Conservation (phyloP, 768 basidiomycete species). For the Pleurotus tuoliensis region DNA sequence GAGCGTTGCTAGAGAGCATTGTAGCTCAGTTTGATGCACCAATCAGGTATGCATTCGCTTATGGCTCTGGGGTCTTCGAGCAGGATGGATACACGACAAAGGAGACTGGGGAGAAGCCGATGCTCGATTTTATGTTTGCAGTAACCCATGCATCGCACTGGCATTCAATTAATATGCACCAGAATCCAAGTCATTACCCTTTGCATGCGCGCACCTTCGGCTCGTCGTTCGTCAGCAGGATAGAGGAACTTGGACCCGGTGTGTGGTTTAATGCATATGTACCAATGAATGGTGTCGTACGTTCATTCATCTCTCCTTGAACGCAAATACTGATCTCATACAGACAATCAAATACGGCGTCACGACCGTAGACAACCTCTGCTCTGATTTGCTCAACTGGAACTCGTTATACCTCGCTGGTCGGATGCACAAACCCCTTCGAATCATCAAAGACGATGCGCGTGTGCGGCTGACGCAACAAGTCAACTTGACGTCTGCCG, state of each 20-base stretch:
- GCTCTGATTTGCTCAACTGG: conserved; percentile 91
- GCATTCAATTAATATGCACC: conserved; percentile 93
- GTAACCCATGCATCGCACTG: conserved; percentile 92
- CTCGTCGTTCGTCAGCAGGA: conserved; percentile 70
- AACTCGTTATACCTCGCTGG: conserved; percentile 90
- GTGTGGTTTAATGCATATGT: conserved; percentile 97
- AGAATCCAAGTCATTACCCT: conserved; percentile 89
- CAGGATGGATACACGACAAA: conserved; percentile 71
- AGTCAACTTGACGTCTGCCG: conserved; percentile 88
- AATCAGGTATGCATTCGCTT: conserved; percentile 95
- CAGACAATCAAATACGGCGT: conserved; percentile 97
- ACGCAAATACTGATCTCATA: background rate
- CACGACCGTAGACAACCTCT: conserved; percentile 86
- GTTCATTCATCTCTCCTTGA: conserved; percentile 25
- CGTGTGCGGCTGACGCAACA: conserved; percentile 90
- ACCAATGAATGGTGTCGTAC: conserved; percentile 76
- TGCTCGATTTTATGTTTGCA: conserved; percentile 97
- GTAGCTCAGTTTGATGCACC: conserved; percentile 83
- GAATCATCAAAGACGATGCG: conserved; percentile 90
- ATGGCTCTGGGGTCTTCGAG: conserved; percentile 93
- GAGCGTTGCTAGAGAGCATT: conserved; percentile 76
- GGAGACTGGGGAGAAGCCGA: conserved; percentile 45
- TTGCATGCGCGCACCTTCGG: conserved; percentile 83
- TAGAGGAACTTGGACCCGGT: conserved; percentile 77
- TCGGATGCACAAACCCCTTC: conserved; percentile 94